These are phyloP conservation scores for Amaranthus palmeri DNA, from an alignment of 148 eudicot species.

Conservation along the genomic window DNA sequence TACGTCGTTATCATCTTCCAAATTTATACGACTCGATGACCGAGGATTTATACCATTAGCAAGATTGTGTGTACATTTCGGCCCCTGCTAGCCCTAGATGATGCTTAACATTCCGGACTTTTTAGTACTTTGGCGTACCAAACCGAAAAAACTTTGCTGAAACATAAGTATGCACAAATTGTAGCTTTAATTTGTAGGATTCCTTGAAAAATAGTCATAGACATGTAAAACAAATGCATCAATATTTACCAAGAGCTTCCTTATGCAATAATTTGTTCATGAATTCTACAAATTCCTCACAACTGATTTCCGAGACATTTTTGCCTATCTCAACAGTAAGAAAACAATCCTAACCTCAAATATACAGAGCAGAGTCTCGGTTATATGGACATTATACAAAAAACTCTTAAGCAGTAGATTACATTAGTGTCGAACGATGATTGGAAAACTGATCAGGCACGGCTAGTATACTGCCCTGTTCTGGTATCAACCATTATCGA, in stretches of 20 bases:
- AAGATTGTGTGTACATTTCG: no score
- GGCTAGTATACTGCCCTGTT: constrained; percentile 76
- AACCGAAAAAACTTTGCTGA: no score
- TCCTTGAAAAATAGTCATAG: no score
- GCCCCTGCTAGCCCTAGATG: no score
- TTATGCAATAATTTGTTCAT: not conserved
- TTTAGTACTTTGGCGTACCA: no score
- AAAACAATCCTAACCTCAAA: constrained; percentile 18
- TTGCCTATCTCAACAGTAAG: constrained; percentile 12
- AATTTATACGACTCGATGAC: no score
- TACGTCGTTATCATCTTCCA: no score
- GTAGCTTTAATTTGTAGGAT: no score
- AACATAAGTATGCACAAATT: no score
- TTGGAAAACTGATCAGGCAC: constrained; percentile 37
- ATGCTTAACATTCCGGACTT: no score
- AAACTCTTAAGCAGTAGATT: not conserved
- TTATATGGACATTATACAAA: constrained; percentile 7
- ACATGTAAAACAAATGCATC: no score
- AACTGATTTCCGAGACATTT: not conserved
- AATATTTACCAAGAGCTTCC: not conserved
- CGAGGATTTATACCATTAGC: no score
- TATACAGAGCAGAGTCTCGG: constrained; percentile 5
- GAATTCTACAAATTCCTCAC: constrained; percentile 5
- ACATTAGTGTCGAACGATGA: not conserved
- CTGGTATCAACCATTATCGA: constrained; percentile 78